A percentile compares a stretch with the other conserved stretches of the same genome.
phyloP scores from a whole-genome alignment of 163 green algal species.

The Scenedesmus sp. region DNA sequence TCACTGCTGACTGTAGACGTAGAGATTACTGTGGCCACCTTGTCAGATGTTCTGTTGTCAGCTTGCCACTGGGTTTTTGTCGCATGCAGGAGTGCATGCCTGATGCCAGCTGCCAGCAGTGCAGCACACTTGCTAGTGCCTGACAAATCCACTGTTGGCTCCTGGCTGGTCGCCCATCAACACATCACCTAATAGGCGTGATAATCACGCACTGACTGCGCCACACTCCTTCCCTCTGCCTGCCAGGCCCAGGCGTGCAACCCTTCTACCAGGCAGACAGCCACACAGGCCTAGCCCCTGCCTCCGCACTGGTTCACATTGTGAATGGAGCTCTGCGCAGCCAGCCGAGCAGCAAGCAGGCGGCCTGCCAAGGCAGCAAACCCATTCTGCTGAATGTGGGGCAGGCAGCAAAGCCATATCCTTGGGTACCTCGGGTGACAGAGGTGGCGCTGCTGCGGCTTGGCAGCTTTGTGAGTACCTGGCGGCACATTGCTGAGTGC shows the following conservation, averaged over 20 bases:
- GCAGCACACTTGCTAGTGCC: no score
- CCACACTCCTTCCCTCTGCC: not conserved
- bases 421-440: slow-evolving; percentile 75
- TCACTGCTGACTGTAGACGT: no score
- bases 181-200: no score
- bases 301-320: not conserved
- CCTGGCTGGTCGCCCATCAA: no score
- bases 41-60: no score
- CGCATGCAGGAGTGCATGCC: no score
- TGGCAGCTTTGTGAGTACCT: slow-evolving; percentile 38
- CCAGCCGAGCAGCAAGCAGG: slow-evolving; percentile 72
- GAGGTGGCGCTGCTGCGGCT: slow-evolving; percentile 67
- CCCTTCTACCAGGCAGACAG: slow-evolving; percentile 89
- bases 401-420: slow-evolving; percentile 65
- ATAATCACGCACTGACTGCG: not conserved
- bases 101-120: no score
- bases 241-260: slow-evolving; percentile 87
- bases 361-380: slow-evolving; percentile 86
- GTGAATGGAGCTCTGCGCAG: slow-evolving; percentile 7
- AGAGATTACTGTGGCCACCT: no score
- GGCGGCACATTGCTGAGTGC: no score
- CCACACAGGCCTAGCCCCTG: slow-evolving; percentile 34
- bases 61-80: no score
- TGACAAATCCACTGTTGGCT: no score
- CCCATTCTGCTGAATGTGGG: slow-evolving; percentile 90